These are phyloP conservation scores for Beauveria brongniartii DNA, from an alignment of 2,329 filamentous ascomycete genomes.

Conservation along the genomic window DNA sequence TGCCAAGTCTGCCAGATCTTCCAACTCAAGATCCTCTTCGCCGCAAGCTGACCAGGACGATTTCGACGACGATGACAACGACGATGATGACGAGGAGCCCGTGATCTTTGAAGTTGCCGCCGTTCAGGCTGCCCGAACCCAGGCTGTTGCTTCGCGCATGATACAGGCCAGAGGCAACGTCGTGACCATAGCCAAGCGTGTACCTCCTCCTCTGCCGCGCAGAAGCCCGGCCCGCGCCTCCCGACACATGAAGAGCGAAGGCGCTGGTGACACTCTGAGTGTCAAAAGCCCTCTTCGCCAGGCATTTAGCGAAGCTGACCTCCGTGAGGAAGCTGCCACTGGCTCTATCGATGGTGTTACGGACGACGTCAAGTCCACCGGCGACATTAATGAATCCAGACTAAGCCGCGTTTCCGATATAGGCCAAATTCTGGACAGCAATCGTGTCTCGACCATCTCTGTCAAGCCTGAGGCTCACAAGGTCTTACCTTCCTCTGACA, in stretches of 20 bases:
- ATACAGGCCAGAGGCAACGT: constrained; percentile 68
- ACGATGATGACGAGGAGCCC: constrained; percentile 51
- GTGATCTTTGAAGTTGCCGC: constrained; percentile 62
- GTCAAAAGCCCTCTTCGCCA: constrained; percentile 43
- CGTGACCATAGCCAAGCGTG: constrained; percentile 75
- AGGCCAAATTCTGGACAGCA: background rate
- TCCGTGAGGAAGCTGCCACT: constrained; percentile 13
- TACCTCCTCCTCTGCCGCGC: constrained; percentile 68
- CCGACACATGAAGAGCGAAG: constrained; percentile 38
- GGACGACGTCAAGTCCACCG: constrained; percentile 2
- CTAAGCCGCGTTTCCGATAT: background rate
- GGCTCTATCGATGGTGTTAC: background rate
- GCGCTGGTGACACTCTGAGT: constrained; percentile 52
- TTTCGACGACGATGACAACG: constrained; percentile 35
- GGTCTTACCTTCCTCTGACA: background rate
- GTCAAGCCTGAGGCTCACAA: background rate
- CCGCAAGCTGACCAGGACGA: constrained; percentile 8
- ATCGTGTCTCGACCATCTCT: background rate
- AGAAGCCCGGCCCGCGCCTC: constrained; percentile 63
- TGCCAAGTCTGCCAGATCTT: background rate
- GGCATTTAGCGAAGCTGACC: constrained; percentile 33
- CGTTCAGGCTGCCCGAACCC: constrained; percentile 44
- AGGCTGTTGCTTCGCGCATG: constrained; percentile 55
- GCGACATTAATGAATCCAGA: constrained; percentile 6
- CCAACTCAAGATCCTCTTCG: background rate